Evolutionary conservation across 768 basidiomycete genomes (phyloP).

Genomic region (Psilocybe cyanescens): DNA sequence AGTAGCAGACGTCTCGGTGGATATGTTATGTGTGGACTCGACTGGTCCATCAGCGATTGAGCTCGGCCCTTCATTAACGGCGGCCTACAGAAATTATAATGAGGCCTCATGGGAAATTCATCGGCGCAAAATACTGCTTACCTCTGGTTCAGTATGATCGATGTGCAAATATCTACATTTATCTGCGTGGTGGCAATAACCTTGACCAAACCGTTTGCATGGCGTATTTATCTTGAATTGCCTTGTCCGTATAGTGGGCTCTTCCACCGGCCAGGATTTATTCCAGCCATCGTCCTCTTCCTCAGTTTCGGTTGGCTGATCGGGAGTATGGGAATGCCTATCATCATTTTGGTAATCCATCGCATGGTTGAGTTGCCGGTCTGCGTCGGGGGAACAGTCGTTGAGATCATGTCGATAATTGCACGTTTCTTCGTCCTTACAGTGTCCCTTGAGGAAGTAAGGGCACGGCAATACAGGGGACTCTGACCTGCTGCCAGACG

Average conservation of each 20-base stretch:
- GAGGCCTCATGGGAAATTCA: background rate
- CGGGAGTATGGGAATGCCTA: too few species aligned
- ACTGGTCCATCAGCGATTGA: background rate
- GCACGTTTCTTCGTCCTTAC: slow-evolving; percentile 6
- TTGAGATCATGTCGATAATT: slow-evolving; percentile 5
- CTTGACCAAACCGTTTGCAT: slow-evolving; percentile 39
- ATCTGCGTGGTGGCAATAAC: slow-evolving; percentile 34
- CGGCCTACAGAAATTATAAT: background rate
- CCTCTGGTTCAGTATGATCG: slow-evolving; percentile 4
- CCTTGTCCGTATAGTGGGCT: slow-evolving; percentile 5
- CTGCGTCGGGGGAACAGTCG: background rate
- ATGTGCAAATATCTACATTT: slow-evolving; percentile 33
- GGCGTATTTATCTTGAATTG: slow-evolving; percentile 25
- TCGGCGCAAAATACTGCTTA: background rate
- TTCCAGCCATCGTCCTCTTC: slow-evolving; percentile 14
- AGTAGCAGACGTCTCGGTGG: background rate
- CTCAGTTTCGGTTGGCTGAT: background rate
- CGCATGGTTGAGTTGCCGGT: too few species aligned
- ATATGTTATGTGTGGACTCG: background rate
- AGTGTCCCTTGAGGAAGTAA: slow-evolving; percentile 9
- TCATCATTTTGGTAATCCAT: too few species aligned
- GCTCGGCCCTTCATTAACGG: background rate
- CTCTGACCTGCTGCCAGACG: background rate
- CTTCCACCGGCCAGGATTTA: slow-evolving; percentile 17
- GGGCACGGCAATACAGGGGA: slow-evolving; percentile 1